Base-by-base conservation (phyloP, 176 grass and related monocot genomes). In the Cenchrus americanus region DNA sequence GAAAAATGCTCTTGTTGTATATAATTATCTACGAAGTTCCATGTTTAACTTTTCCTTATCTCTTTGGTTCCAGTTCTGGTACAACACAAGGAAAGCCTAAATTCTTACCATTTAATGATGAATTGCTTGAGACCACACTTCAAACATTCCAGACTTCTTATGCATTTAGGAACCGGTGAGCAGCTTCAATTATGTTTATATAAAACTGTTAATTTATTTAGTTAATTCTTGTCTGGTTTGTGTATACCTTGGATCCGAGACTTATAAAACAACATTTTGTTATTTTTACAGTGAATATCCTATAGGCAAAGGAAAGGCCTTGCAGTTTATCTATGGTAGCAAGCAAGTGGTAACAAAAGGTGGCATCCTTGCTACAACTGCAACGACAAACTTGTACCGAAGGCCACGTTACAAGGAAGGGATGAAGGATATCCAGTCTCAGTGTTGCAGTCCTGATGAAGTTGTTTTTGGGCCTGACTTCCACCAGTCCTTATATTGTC, bases 41-140 rank as follows among this genome's bases (percentile, higher is more conserved):
- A 52, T 52, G 22, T 78, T 21, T 46, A 83, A 80, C 47, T 10
- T 77, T 70, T 75, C 71, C 61, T 57, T 87, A 58, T 21, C 1
- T 80, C 21, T 62, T 52, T 80, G 75, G 65, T 32, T 85, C 21
- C 86, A 99, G 97, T 87, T 99, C 97, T 68, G 97, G 97, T 48
- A 99, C 97, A 23, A 99, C 97, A 47, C 88, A 96, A 46, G 96
- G 96, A 69, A 99, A 91, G 71, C 96, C 93, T 34, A 99, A 99
- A 82, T 95, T 90, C 75, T 52, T 99, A 57, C 91, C 96, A 27
- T 99, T 99, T 71, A 99, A 90, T 62, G 96, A 96, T 23, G 93
- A 99, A 83, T 83, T 99, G 34, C 84, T 99, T 80, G 89, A 96
- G 50, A 89, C 90, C 21, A 99, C 93, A 65, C 91, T 99, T 66